Base-by-base conservation (phyloP, 2,329 filamentous ascomycete genomes). In the Sclerotinia nivalis region DNA sequence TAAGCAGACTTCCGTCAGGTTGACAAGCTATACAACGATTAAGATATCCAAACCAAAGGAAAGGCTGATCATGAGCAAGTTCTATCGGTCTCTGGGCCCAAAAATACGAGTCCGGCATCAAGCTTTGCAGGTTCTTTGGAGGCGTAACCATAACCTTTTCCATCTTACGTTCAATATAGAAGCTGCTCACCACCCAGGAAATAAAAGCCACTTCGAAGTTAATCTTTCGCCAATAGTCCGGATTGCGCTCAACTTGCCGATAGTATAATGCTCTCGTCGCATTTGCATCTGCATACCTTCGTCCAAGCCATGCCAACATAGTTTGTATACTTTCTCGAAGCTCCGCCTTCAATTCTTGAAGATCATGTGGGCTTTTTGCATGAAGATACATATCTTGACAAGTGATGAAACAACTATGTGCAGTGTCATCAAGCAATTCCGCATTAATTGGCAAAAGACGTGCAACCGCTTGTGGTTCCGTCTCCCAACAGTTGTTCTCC, bases 11-110 rank as follows among this genome's bases (percentile, higher is more conserved):
- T n/a, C 60, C 60, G 6, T 62, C 60, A 15, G 60, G 28, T 5
- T 10, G 60, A 50, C 60, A 62, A 62, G 28, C 6, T 15, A 62
- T 3, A 4, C 15, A 1, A 20, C 12, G 7, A 10, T 2, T 2
- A 31, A 15, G 2, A 1, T 8, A 0, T 47, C 22, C 25, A 5
- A 28, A 20, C 20, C 15, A 9, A 10, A 47, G 0, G 5, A 0
- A 2, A 13, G 43, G 15, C 4, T 13, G 25, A 8, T 31, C 1
- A 5, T n/a, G 1, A 2, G n/a, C 28, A 49, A n/a, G 2, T 25
- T 31, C 18, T 56, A 56, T 37, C 13, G 60, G 43, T 22, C 43
- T 45, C 40, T 62, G 43, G n/a, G 47, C 28, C 60, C 43, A 62
- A 43, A 62, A 49, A 31, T 47, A 49, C 12, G 28, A 34, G 25